These are phyloP conservation scores for Saccharomyces paradoxus DNA, from an alignment of 805 yeast genomes.

Conservation along the genomic window DNA sequence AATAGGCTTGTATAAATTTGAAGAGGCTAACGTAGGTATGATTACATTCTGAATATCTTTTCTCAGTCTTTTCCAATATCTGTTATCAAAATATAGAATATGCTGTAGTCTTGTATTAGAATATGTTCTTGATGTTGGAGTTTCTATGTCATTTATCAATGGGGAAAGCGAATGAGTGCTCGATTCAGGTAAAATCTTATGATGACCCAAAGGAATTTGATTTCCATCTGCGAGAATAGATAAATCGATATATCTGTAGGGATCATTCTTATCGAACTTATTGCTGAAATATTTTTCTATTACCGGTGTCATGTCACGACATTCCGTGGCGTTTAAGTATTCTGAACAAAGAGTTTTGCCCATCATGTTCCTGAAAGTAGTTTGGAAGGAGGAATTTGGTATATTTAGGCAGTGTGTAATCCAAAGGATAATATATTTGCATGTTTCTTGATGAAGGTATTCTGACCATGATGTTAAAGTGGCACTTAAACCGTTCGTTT, in stretches of 20 bases:
- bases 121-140: slow-evolving; percentile 11
- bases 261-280: slow-evolving; percentile 11
- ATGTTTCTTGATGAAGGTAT: slow-evolving; percentile 40
- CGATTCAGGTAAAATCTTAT: slow-evolving; percentile 19
- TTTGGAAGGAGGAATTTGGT: slow-evolving; percentile 34
- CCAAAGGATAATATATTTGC: slow-evolving; percentile 45
- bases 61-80: slow-evolving; percentile 49
- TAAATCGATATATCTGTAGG: slow-evolving; percentile 20
- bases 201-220: slow-evolving; percentile 30
- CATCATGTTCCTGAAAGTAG: slow-evolving; percentile 34
- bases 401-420: slow-evolving; percentile 34
- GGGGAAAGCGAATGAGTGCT: slow-evolving; percentile 27
- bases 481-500: slow-evolving; percentile 46
- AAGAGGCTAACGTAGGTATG: slow-evolving; percentile 49
- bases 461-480: slow-evolving; percentile 47
- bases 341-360: slow-evolving; percentile 37
- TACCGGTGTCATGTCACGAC: slow-evolving; percentile 20
- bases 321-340: slow-evolving; percentile 7
- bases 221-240: slow-evolving; percentile 31
- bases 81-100: slow-evolving; percentile 48
- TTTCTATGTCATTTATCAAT: slow-evolving; percentile 12
- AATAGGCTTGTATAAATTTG: slow-evolving; percentile 37
- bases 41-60: slow-evolving; percentile 40
- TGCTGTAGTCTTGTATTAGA: slow-evolving; percentile 47
- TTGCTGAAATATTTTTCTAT: slow-evolving; percentile 19